These are phyloP conservation scores for Erucastrum elatum DNA, from an alignment of 345 rosid species.

Conservation along the genomic window DNA sequence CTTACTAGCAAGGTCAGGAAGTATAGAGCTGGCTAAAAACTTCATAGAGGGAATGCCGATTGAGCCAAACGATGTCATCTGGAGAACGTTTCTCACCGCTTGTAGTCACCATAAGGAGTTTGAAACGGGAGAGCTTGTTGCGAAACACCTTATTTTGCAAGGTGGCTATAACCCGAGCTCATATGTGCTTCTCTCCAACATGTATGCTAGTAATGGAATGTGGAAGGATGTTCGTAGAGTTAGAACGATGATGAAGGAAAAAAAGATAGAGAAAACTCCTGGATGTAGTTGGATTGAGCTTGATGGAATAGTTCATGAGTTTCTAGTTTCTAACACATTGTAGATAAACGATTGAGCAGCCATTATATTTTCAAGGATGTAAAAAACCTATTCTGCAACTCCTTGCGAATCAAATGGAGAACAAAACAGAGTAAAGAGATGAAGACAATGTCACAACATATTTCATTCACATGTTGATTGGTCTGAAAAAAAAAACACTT, in stretches of 20 bases:
- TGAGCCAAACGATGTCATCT: slow-evolving; percentile 48
- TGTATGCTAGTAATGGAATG: slow-evolving; percentile 57
- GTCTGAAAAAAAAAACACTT: slow-evolving; percentile 1
- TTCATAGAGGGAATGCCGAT: slow-evolving; percentile 49
- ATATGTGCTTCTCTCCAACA: slow-evolving; percentile 52
- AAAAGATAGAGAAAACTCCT: slow-evolving; percentile 50
- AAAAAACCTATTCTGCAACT: slow-evolving; percentile 1
- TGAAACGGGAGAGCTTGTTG: slow-evolving; percentile 50
- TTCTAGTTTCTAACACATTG: slow-evolving; percentile 38
- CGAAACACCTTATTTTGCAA: slow-evolving; percentile 40
- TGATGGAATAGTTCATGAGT: slow-evolving; percentile 53
- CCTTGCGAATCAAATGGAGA: slow-evolving; percentile 7
- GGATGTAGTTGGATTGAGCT: slow-evolving; percentile 66
- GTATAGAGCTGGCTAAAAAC: slow-evolving; percentile 47
- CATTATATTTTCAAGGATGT: neutral
- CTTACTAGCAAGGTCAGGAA: slow-evolving; percentile 55
- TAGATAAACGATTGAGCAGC: slow-evolving; percentile 23
- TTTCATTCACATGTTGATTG: slow-evolving; percentile 16
- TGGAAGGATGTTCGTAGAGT: slow-evolving; percentile 53
- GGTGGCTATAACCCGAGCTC: slow-evolving; percentile 46
- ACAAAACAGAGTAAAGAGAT: neutral
- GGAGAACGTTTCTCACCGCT: slow-evolving; percentile 56
- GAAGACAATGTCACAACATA: slow-evolving; percentile 20
- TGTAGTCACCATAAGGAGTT: slow-evolving; percentile 52
- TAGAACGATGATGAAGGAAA: slow-evolving; percentile 56